These are phyloP conservation scores for Schizonepeta tenuifolia DNA, from an alignment of 257 asterid species.

Conservation along the genomic window DNA sequence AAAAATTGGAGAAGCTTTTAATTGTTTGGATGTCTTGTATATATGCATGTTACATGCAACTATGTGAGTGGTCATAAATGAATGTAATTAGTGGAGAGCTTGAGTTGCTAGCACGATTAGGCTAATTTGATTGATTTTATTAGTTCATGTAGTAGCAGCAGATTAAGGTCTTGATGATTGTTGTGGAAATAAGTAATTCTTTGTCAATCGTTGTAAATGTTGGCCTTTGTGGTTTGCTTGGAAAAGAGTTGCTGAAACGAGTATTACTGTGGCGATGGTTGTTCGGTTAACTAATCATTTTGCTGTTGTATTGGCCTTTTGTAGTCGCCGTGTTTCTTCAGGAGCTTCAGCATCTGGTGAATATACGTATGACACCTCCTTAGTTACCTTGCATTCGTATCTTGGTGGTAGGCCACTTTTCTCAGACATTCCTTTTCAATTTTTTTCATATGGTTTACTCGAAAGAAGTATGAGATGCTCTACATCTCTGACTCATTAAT, in stretches of 20 bases:
- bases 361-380: conserved; percentile 67
- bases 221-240: conserved; percentile 7
- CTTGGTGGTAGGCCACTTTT: conserved; percentile 70
- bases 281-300: conserved; percentile 25
- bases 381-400: conserved; percentile 89
- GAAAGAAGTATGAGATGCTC: conserved; percentile 29
- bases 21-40: conserved; percentile 19
- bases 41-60: conserved; percentile 29
- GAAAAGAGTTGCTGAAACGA: background rate
- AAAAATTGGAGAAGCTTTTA: background rate
- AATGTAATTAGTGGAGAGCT: conserved; percentile 16
- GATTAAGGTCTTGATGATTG: background rate
- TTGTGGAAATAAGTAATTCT: background rate
- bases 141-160: background rate
- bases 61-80: conserved; percentile 24
- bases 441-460: conserved; percentile 9
- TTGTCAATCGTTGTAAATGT: conserved; percentile 6
- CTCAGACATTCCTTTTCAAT: conserved; percentile 1
- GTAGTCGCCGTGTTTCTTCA: conserved; percentile 47
- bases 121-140: conserved; percentile 11
- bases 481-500: conserved; percentile 12
- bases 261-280: background rate
- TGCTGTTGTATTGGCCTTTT: conserved; percentile 27
- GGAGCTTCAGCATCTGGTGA: conserved; percentile 75
- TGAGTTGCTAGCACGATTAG: background rate